phyloP scores from a whole-genome alignment of 2,329 filamentous ascomycete species.

The Colletotrichum sp. region DNA sequence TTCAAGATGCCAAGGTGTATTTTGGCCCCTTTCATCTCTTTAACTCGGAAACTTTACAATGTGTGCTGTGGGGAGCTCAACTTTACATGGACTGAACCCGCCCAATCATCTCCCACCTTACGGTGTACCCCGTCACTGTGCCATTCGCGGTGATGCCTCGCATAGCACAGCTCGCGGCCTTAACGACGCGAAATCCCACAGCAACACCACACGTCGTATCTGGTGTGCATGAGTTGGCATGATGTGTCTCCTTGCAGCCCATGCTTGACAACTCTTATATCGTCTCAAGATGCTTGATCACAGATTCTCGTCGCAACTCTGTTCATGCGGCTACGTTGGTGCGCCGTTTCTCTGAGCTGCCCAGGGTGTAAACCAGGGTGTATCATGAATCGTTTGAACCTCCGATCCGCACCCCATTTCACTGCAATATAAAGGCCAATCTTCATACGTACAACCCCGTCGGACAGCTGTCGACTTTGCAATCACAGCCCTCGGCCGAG shows the following conservation, averaged over 20 bases:
- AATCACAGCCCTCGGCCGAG: background rate
- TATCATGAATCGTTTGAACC: background rate
- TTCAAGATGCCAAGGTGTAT: background rate
- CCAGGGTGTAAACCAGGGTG: background rate
- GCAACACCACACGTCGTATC: background rate
- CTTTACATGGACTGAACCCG: background rate
- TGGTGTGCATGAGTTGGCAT: background rate
- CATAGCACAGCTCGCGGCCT: background rate
- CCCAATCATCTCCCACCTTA: background rate
- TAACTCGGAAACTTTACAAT: background rate
- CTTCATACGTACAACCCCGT: background rate
- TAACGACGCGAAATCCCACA: background rate
- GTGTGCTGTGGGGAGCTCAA: conserved; percentile 1
- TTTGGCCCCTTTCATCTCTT: background rate
- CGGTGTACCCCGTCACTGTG: background rate
- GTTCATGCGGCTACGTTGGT: background rate
- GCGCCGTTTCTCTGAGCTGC: background rate
- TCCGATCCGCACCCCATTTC: background rate
- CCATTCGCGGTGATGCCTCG: background rate
- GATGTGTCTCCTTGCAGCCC: background rate
- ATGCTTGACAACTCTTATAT: background rate
- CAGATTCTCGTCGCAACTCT: background rate
- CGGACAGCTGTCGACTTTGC: background rate
- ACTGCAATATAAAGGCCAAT: background rate
- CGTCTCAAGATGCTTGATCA: background rate